phyloP scores from a whole-genome alignment of 208 protist genomes.

The Porcisia deanei region DNA sequence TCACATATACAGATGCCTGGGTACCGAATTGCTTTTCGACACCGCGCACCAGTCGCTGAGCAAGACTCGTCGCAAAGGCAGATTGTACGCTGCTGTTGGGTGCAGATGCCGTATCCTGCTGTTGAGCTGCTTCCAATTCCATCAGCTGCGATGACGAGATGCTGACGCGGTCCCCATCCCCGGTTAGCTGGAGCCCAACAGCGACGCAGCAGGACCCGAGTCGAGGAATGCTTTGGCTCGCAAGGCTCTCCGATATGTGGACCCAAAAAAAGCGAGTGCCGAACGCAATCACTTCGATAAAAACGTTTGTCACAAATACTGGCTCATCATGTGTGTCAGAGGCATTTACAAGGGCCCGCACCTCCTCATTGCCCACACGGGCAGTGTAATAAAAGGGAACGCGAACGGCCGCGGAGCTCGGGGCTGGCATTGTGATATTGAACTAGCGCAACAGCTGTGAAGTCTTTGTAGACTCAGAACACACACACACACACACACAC shows the following conservation, averaged over 20 bases:
- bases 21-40: conserved; percentile 6
- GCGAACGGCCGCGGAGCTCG: conserved; percentile 20
- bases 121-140: conserved; percentile 21
- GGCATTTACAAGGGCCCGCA: not conserved
- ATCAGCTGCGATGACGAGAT: conserved; percentile 34
- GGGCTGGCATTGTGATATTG: conserved; percentile 23
- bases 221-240: conserved; percentile 14
- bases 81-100: conserved; percentile 32
- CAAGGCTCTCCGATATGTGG: conserved; percentile 51
- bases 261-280: conserved; percentile 63
- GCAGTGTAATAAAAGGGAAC: conserved; percentile 37
- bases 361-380: not conserved
- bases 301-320: conserved; percentile 42
- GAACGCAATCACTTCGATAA: conserved; percentile 51
- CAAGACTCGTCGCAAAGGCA: conserved; percentile 43
- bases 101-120: conserved; percentile 12
- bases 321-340: not conserved
- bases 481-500: not conserved
- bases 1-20: conserved; percentile 44
- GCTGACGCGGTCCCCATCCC: not conserved
- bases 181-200: conserved; percentile 8
- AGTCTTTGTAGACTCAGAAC: not conserved
- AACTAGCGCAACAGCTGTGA: not conserved
- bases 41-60: conserved; percentile 42
- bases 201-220: conserved; percentile 48